Evolutionary conservation across 1,284 basidiomycete species (phyloP), one percentile per base, ranked within the genome.

Genomic region (Melampsora americana): DNA sequence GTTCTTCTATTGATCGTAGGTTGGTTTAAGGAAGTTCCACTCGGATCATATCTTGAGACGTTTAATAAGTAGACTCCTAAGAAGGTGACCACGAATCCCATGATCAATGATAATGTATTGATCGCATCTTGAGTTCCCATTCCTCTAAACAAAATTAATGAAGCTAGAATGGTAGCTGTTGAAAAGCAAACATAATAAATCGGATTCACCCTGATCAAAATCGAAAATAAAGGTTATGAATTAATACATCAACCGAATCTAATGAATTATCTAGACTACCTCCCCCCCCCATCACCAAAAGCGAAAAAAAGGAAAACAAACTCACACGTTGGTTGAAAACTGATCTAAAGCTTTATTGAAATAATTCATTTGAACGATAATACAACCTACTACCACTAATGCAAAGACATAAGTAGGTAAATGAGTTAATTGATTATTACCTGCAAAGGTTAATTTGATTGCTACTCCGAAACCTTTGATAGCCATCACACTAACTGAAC

Each of bases 111-210:
- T 61, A 93, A 82, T 42, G 92, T 92, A 83, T 92, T 91, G 48
- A 88, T 87, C 4, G 89, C 89, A 78, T 89, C 89, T 23, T 89
- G 88, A 2, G 93, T 98, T 85, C 97, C 95, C 86, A 99, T 92
- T 0, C 95, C 95, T 85, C 92, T 91, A 87, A 98, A 98, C 78
- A 98, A 88, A 79, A 98, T 93, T 79, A 97, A 88, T 69, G 94
- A 97, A 0, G 95, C 94, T 69, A 95, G 86, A 81, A 97, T 92
- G 35, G 95, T 98, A 14, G 91, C 91, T 1, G 93, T 92, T n/a
- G 94, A 95, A 85, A 99, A 99, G 83, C 92, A 91, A 83, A 98
- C 95, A 82, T 95, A 98, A 85, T 99, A 99, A 86, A 96, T 92
- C 0, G 96, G 95, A 83, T 99, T 99, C 77, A 99, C 95, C 60